Percentiles rank a stretch among this genome's conserved stretches.
Evolutionary conservation across 805 yeast species (phyloP).

Genomic region (Pichia cephalocereana): DNA sequence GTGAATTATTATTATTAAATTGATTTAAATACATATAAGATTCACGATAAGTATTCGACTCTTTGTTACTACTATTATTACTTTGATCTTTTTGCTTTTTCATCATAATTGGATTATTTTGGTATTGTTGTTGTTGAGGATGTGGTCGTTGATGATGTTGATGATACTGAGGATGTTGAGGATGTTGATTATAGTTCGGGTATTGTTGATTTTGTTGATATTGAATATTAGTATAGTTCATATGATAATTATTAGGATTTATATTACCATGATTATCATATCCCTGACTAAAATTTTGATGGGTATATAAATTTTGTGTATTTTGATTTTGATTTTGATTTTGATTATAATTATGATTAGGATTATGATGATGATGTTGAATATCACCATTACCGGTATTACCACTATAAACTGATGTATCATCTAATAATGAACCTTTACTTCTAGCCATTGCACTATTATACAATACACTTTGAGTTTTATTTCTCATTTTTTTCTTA

Average conservation of each 20-base stretch:
- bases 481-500: constrained; percentile 20
- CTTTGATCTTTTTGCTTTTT: not conserved
- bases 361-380: constrained; percentile 4
- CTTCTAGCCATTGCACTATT: constrained; percentile 7
- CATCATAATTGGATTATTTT: not conserved
- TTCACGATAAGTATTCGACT: not conserved
- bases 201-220: constrained; percentile 5
- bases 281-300: not conserved
- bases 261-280: not conserved
- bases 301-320: not conserved
- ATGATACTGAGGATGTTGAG: constrained; percentile 3
- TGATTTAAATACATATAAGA: constrained; percentile 7
- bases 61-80: not conserved
- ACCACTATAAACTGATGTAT: constrained; percentile 7
- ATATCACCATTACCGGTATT: not conserved
- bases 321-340: constrained; percentile 1
- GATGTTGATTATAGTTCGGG: constrained; percentile 4
- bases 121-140: not conserved
- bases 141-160: constrained; percentile 4
- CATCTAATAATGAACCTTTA: constrained; percentile 6
- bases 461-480: constrained; percentile 13
- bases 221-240: not conserved
- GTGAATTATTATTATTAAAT: not conserved
- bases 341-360: not conserved
- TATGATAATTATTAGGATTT: not conserved